Conservation (phyloP, 106 monocot species). For the Xerophyta viscosa region DNA sequence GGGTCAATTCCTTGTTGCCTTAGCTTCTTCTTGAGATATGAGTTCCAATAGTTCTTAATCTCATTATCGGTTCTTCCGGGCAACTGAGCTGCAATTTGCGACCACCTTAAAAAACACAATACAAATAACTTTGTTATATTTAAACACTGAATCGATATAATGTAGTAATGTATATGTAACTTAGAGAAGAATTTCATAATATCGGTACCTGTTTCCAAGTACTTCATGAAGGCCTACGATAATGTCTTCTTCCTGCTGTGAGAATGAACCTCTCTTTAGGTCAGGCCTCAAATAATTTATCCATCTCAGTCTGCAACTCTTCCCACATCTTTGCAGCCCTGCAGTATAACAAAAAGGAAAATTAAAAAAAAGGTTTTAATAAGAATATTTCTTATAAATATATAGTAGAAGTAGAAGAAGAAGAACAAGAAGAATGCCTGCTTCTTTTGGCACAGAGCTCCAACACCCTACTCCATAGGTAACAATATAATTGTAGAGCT, state of each 20-base stretch:
- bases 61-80: slow-evolving; percentile 54
- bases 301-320: slow-evolving; percentile 64
- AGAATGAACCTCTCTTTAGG: slow-evolving; percentile 55
- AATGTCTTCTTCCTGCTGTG: slow-evolving; percentile 46
- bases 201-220: slow-evolving; percentile 44
- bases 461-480: slow-evolving; percentile 75
- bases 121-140: too few relatives aligned
- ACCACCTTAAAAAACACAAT: slow-evolving; percentile 27
- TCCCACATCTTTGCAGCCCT: slow-evolving; percentile 61
- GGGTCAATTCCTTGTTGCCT: slow-evolving; percentile 46
- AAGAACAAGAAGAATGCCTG: slow-evolving; percentile 53
- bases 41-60: slow-evolving; percentile 60
- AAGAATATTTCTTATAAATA: background rate
- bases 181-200: background rate
- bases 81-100: slow-evolving; percentile 47
- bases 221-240: slow-evolving; percentile 43
- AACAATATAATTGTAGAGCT: slow-evolving; percentile 66
- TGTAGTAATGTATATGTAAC: background rate
- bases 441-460: slow-evolving; percentile 81
- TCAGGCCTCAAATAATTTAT: slow-evolving; percentile 62
- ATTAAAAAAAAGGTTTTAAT: background rate
- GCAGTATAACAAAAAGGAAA: background rate
- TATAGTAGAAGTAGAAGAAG: background rate
- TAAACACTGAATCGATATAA: background rate
- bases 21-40: slow-evolving; percentile 51